Evolutionary conservation across 75 land plant genomes (phyloP), one percentile per base, ranked within the genome.

Genomic region (Cupressus sempervirens): DNA sequence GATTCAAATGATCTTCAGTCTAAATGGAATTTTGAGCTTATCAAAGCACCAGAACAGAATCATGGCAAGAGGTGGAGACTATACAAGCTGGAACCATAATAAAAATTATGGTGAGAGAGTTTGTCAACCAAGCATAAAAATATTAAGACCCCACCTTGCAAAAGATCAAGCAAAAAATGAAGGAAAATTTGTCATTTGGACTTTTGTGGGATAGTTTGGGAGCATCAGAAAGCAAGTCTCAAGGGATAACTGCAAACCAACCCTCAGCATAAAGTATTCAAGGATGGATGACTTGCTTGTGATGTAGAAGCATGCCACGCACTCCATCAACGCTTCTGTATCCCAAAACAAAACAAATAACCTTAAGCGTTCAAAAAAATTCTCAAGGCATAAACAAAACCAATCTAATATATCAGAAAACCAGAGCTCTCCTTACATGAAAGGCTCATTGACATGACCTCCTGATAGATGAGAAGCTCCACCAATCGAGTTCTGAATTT

Each of bases 321-420:
- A 96, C 98, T 87, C 99, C 98, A 94, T 98, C 95, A 58, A 88
- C 92, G 81, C 91, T 95, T 82, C 99, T 98, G 88, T 79, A 43
- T 45, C 52, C 58, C 48, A 85, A 80, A 70, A 38, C 83, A 54
- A 84, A 48, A 35, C 36, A 83, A 73, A 79, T n/a, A 79, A n/a
- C 41, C n/a, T 87, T 32, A 86, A 13, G 48, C 29, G 40, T 82
- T 84, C n/a, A 43, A 16, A 50, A 41, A 7, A 6, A 26, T 41
- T 50, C 67, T 48, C 35, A 29, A 20, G 15, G 18, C 10, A 53
- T 50, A 0, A 85, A 58, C 81, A 76, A 43, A 11, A 62, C 15
- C 48, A 50, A 54, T 9, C 18, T 12, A 54, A 32, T n/a, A 52
- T n/a, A 18, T 38, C 23, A 83, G 36, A 36, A 20, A 83, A 32